Evolutionary conservation across 208 protist genomes (phyloP).

Genomic region (Phytomonas sp.): DNA sequence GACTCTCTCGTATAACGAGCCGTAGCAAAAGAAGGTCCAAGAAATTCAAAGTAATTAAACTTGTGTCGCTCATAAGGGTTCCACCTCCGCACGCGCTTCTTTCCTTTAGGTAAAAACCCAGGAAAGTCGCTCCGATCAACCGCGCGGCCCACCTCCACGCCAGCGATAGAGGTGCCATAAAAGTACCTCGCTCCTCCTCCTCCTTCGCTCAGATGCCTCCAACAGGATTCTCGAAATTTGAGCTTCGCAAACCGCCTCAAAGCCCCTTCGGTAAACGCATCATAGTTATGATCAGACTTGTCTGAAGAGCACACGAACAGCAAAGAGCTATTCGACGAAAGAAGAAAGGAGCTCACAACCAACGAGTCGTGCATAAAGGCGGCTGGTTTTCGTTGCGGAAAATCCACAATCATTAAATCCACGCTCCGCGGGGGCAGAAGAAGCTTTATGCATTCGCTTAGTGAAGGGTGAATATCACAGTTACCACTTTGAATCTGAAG

Average conservation of each 20-base stretch:
- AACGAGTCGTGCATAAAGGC: too few species aligned
- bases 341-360: constrained; percentile 2
- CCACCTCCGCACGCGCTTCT: constrained; percentile 26
- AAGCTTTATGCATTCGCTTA: too few species aligned
- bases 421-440: too few species aligned
- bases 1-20: constrained; percentile 29
- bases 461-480: too few species aligned
- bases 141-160: constrained; percentile 10
- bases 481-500: too few species aligned
- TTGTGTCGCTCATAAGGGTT: constrained; percentile 33
- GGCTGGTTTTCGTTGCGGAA: too few species aligned
- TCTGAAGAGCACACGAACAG: background rate
- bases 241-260: background rate
- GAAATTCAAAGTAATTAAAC: constrained; percentile 21
- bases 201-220: background rate
- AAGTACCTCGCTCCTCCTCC: constrained; percentile 14
- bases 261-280: too few species aligned
- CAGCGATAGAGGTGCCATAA: constrained; percentile 16
- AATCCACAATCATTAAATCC: too few species aligned
- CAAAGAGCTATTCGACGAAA: constrained; percentile 2
- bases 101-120: constrained; percentile 16
- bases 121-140: constrained; percentile 26
- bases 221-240: constrained; percentile 1
- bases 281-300: too few species aligned
- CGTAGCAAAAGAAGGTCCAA: constrained; percentile 45